These are phyloP conservation scores for Allantophomopsis lycopodina DNA, from an alignment of 2,329 filamentous ascomycete species.

Conservation along the genomic window DNA sequence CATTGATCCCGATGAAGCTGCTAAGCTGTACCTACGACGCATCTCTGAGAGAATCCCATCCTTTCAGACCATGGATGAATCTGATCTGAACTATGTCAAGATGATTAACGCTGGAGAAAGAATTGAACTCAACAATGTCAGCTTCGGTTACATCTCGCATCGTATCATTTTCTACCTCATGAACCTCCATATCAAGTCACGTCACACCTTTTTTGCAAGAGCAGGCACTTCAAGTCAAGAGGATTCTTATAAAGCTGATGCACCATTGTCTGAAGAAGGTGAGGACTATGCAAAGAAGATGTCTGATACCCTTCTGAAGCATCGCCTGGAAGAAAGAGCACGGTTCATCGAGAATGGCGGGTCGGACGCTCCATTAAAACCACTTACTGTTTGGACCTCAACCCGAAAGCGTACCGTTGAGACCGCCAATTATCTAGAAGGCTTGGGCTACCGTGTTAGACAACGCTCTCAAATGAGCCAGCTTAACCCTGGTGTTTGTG, in stretches of 20 bases:
- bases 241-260: conserved; percentile 86
- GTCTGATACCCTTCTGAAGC: conserved; percentile 68
- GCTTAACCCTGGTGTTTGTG: conserved; percentile 90
- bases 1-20: conserved; percentile 86
- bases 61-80: conserved; percentile 93
- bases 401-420: conserved; percentile 83
- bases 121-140: conserved; percentile 92
- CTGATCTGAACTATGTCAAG: conserved; percentile 92
- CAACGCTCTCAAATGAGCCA: conserved; percentile 96
- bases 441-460: conserved; percentile 70
- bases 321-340: conserved; percentile 70
- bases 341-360: conserved; percentile 56
- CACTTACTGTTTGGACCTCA: conserved; percentile 87
- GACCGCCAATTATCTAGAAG: conserved; percentile 70
- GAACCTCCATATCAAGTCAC: conserved; percentile 91
- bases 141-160: conserved; percentile 91
- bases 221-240: conserved; percentile 79
- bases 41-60: conserved; percentile 89
- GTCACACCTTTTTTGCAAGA: conserved; percentile 85
- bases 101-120: conserved; percentile 97
- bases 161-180: conserved; percentile 97
- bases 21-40: conserved; percentile 77
- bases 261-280: conserved; percentile 68
- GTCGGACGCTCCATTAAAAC: conserved; percentile 54
- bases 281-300: conserved; percentile 72